Evolutionary conservation across 345 rosid species (phyloP).

Genomic region (Stellera chamaejasme): DNA sequence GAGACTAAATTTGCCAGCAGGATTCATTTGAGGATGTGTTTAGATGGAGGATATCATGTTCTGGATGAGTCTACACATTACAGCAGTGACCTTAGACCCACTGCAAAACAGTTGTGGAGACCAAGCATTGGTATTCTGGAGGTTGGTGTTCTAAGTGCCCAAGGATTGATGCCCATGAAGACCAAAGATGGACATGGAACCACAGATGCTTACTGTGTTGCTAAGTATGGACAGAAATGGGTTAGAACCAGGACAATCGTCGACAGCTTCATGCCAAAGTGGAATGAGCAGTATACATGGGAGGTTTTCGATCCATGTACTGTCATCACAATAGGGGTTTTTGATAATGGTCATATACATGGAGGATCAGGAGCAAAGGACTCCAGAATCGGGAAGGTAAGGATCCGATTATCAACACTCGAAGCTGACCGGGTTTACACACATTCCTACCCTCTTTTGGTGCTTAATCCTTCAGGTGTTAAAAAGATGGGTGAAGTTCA

Average conservation of each 20-base stretch:
- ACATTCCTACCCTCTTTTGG: slow-evolving; percentile 83
- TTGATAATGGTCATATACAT: slow-evolving; percentile 72
- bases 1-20: slow-evolving; percentile 77
- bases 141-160: slow-evolving; percentile 74
- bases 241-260: slow-evolving; percentile 86
- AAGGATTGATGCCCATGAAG: slow-evolving; percentile 83
- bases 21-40: slow-evolving; percentile 75
- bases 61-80: slow-evolving; percentile 95
- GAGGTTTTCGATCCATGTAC: slow-evolving; percentile 95
- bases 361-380: slow-evolving; percentile 56
- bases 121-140: slow-evolving; percentile 69
- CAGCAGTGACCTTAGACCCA: slow-evolving; percentile 91
- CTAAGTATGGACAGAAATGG: slow-evolving; percentile 99
- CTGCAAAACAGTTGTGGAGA: slow-evolving; percentile 91
- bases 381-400: slow-evolving; percentile 76
- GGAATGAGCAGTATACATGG: slow-evolving; percentile 99
- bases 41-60: slow-evolving; percentile 98
- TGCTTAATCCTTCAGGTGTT: slow-evolving; percentile 75
- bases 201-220: slow-evolving; percentile 97
- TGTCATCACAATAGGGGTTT: slow-evolving; percentile 89
- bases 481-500: slow-evolving; percentile 94
- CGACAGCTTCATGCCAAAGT: slow-evolving; percentile 70
- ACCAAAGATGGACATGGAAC: slow-evolving; percentile 75
- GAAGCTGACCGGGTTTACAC: slow-evolving; percentile 92
- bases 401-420: slow-evolving; percentile 89